These are phyloP conservation scores for Auricularia heimuer DNA, from an alignment of 768 basidiomycete species.

Conservation along the genomic window DNA sequence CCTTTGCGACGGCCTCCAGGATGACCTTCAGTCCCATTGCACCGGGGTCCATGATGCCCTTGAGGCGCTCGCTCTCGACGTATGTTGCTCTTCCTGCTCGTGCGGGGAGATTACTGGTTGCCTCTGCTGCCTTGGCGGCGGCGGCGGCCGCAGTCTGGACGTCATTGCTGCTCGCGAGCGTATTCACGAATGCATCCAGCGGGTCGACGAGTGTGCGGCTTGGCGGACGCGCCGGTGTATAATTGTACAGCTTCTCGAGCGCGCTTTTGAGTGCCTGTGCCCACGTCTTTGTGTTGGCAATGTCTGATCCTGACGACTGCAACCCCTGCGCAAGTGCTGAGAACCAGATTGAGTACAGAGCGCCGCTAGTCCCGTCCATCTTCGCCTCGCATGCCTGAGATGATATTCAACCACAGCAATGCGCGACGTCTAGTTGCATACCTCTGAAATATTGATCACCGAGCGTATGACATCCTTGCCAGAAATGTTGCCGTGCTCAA, in stretches of 20 bases:
- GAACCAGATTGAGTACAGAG: slow-evolving; percentile 93
- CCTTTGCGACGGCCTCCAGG: slow-evolving; percentile 34
- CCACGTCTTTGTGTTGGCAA: slow-evolving; percentile 42
- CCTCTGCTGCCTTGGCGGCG: slow-evolving; percentile 59
- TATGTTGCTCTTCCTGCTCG: slow-evolving; percentile 88
- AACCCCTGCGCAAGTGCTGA: slow-evolving; percentile 74
- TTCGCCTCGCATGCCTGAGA: slow-evolving; percentile 58
- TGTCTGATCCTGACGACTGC: slow-evolving; percentile 21
- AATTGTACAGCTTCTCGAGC: slow-evolving; percentile 56
- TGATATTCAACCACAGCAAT: too few relatives aligned
- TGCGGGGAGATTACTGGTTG: slow-evolving; percentile 65
- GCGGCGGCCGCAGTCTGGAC: slow-evolving; percentile 27
- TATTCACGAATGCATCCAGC: slow-evolving; percentile 61
- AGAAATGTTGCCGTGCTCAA: slow-evolving; percentile 44
- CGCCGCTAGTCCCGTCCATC: slow-evolving; percentile 91
- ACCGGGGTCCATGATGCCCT: slow-evolving; percentile 71
- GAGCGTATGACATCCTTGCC: slow-evolving; percentile 57
- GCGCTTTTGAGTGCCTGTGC: slow-evolving; percentile 45
- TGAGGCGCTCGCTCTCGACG: slow-evolving; percentile 59
- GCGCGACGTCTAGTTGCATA: too few relatives aligned
- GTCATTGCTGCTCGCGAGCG: slow-evolving; percentile 23
- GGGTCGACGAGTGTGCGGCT: slow-evolving; percentile 93
- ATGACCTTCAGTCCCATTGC: slow-evolving; percentile 83
- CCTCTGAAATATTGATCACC: slow-evolving; percentile 49
- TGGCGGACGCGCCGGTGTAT: slow-evolving; percentile 83